Base-by-base conservation (phyloP, 495 filamentous ascomycete genomes). In the Xylaria cubensis region DNA sequence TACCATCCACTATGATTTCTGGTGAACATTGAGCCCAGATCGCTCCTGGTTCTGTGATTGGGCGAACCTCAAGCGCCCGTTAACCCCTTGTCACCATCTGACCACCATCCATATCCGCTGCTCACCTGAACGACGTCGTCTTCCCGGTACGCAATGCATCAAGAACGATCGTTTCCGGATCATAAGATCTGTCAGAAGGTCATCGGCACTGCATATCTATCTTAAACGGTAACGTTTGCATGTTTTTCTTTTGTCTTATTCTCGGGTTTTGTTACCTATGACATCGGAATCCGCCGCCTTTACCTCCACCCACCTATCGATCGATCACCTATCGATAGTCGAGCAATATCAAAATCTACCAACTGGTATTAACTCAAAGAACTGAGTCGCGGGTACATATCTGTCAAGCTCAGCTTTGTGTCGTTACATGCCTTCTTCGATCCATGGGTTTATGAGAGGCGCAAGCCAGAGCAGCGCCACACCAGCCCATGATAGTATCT, bases 111-210 rank as follows among this genome's bases (percentile, higher is more conserved):
- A 55, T 36, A 26, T 56, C n/a, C 34, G 19, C 50, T 56, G 48
- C 65, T 56, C 65, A 67, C 65, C 65, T 67, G 65, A 34, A 56
- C 36, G 39, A 53, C 24, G 51, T 55, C 44, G 21, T 64, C 69
- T 51, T 42, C 64, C 61, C 50, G 65, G 65, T 56, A 21, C 46
- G 69, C 69, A 36, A 10, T 36, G 34, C 26, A 36, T 44, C 34
- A 15, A 50, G 69, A 55, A 55, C 4, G 46, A 48, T 26, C 21
- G 42, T 56, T 55, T 64, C 36, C 36, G 24, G 59, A 71, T 56
- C 59, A 71, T 71, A 64, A 56, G 69, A 64, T 56, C 15, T 46
- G 51, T 71, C 62, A 39, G 68, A 55, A 64, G 56, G 48, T 71
- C 69, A 71, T 36, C 48, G 32, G 65, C 36, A 55, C 46, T 56